A percentile compares a stretch with the other conserved stretches of the same genome.
Evolutionary conservation across 352 stramenopile genomes (phyloP).

Genomic region (Phytophthora macrochlamydospora): DNA sequence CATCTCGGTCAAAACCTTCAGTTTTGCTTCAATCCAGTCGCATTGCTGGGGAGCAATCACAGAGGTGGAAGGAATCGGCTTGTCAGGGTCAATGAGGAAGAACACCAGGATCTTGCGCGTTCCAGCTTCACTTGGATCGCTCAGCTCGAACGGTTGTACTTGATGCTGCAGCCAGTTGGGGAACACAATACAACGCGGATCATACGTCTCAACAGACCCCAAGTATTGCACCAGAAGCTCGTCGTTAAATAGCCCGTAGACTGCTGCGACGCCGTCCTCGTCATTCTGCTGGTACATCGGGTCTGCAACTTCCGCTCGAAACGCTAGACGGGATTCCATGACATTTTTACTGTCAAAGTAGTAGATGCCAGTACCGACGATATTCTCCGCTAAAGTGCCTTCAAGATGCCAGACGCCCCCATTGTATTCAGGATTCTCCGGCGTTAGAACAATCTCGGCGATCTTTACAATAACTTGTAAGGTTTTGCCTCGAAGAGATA

Average conservation of each 20-base stretch:
- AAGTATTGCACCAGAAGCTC: conserved; percentile 28
- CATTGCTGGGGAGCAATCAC: conserved; percentile 48
- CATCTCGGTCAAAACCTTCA: conserved; percentile 10
- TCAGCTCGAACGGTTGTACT: conserved; percentile 52
- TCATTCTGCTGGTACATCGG: conserved; percentile 39
- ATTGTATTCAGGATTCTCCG: conserved; percentile 39
- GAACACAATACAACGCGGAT: conserved; percentile 44
- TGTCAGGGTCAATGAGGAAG: conserved; percentile 48
- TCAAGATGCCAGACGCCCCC: conserved; percentile 60
- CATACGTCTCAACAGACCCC: conserved; percentile 23
- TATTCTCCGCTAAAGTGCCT: conserved; percentile 43
- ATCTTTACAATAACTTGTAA: conserved; percentile 60
- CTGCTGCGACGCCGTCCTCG: conserved; percentile 26
- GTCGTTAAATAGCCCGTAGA: conserved; percentile 34
- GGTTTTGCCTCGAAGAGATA: conserved; percentile 27
- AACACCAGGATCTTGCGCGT: conserved; percentile 53
- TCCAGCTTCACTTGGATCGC: conserved; percentile 34
- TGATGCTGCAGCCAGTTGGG: conserved; percentile 51
- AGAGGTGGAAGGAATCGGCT: conserved; percentile 34
- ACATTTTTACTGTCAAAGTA: conserved; percentile 62
- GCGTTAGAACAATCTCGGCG: conserved; percentile 52
- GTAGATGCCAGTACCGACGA: conserved; percentile 53
- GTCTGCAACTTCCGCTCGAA: conserved; percentile 37
- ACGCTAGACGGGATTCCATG: conserved; percentile 41
- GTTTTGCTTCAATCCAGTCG: conserved; percentile 29